Percentiles rank a stretch among this genome's conserved stretches.
Conservation (phyloP, 768 basidiomycete genomes). For the Gautieria morchelliformis region DNA sequence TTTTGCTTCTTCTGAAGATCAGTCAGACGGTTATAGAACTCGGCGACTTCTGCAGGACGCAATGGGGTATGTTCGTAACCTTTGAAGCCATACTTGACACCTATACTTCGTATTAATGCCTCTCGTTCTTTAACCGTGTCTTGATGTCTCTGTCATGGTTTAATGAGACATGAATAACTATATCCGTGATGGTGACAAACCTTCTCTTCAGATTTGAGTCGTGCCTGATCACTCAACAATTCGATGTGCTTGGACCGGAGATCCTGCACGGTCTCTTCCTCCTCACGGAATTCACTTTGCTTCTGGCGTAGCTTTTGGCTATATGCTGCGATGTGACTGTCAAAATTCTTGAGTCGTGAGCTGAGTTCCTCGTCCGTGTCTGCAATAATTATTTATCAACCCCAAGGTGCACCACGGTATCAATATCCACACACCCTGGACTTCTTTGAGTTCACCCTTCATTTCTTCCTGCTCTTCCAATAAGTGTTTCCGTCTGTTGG, state of each 20-base stretch:
- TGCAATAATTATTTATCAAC: constrained; percentile 18
- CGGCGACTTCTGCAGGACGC: constrained; percentile 58
- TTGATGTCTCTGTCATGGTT: constrained; percentile 52
- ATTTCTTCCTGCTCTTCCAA: constrained; percentile 54
- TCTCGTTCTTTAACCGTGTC: constrained; percentile 64
- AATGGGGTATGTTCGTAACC: constrained; percentile 66
- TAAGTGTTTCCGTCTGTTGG: constrained; percentile 51
- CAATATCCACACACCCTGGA: constrained; percentile 41
- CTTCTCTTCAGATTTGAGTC: constrained; percentile 64
- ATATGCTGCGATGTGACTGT: constrained; percentile 9
- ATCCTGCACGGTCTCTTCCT: constrained; percentile 10
- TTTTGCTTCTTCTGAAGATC: constrained; percentile 56
- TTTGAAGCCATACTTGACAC: constrained; percentile 57
- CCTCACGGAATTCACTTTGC: constrained; percentile 42
- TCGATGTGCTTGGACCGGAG: constrained; percentile 45
- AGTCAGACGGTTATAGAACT: constrained; percentile 59
- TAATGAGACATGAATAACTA: not conserved
- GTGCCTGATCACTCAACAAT: constrained; percentile 53
- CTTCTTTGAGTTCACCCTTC: constrained; percentile 54
- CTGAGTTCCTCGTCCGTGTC: constrained; percentile 66
- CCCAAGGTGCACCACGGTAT: not conserved
- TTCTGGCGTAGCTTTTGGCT: constrained; percentile 19
- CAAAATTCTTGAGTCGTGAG: constrained; percentile 24
- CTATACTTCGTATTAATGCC: constrained; percentile 58
- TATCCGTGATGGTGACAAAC: constrained; percentile 26